Evolutionary conservation across 768 basidiomycete species (phyloP).

Genomic region (Calvatia gigantea): DNA sequence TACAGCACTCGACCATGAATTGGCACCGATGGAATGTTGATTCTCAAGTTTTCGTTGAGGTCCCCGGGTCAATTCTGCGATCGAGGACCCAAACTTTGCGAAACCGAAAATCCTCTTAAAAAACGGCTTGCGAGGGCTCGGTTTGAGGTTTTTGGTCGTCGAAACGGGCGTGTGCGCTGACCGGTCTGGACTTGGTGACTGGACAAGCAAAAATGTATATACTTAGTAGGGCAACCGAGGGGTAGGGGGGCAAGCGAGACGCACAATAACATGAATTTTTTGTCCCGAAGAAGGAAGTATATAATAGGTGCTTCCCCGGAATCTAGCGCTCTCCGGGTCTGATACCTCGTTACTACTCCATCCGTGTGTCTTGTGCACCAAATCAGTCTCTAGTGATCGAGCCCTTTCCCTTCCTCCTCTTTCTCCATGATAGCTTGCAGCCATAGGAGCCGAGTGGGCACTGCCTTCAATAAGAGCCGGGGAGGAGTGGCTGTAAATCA

Average conservation of each 20-base stretch:
- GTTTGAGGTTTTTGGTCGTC: constrained; percentile 52
- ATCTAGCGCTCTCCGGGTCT: constrained; percentile 40
- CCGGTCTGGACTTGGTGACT: constrained; percentile 41
- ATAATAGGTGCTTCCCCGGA: constrained; percentile 74
- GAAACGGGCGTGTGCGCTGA: constrained; percentile 60
- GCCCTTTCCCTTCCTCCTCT: constrained; percentile 17
- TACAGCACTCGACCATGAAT: constrained; percentile 14
- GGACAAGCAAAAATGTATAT: constrained; percentile 18
- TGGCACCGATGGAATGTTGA: constrained; percentile 46
- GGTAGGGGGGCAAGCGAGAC: constrained; percentile 27
- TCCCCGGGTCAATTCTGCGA: constrained; percentile 23
- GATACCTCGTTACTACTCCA: constrained; percentile 16
- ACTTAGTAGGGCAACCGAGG: constrained; percentile 15
- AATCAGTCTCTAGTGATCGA: constrained; percentile 17
- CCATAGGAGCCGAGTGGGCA: constrained; percentile 37
- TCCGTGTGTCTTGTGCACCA: constrained; percentile 6
- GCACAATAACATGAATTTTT: constrained; percentile 72
- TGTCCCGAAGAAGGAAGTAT: constrained; percentile 68
- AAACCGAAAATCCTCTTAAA: constrained; percentile 56
- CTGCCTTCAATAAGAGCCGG: constrained; percentile 35
- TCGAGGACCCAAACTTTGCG: constrained; percentile 35
- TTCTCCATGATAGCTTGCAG: constrained; percentile 32
- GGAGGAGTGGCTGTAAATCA: constrained; percentile 69
- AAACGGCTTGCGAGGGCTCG: constrained; percentile 50
- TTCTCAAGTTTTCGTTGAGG: constrained; percentile 38